A percentile compares a stretch with the other conserved stretches of the same genome.
phyloP scores from a whole-genome alignment of 179 eudicot genomes.

The Carnegiea gigantea region DNA sequence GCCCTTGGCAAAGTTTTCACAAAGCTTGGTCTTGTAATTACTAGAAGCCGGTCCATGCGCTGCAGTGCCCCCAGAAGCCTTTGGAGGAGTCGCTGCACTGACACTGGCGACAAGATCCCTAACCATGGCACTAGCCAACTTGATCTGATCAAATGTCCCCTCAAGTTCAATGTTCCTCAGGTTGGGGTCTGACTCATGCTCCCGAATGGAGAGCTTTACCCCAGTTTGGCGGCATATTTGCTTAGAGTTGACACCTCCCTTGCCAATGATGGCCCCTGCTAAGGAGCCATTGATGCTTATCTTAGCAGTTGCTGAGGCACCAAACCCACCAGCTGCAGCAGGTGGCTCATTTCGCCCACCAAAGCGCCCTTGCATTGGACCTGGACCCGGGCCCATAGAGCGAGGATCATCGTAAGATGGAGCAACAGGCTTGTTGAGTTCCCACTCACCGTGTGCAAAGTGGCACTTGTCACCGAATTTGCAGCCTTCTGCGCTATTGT shows the following conservation, averaged over 20 bases:
- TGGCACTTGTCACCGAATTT: slow-evolving; percentile 57
- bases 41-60: slow-evolving; percentile 31
- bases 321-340: slow-evolving; percentile 38
- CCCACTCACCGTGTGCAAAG: slow-evolving; percentile 64
- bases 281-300: slow-evolving; percentile 49
- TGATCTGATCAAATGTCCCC: slow-evolving; percentile 62
- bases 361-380: slow-evolving; percentile 33
- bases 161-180: slow-evolving; percentile 57
- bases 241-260: slow-evolving; percentile 60
- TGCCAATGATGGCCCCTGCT: slow-evolving; percentile 57
- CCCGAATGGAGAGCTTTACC: slow-evolving; percentile 53
- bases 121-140: slow-evolving; percentile 57
- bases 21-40: slow-evolving; percentile 52
- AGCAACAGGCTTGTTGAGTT: slow-evolving; percentile 44
- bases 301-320: slow-evolving; percentile 56
- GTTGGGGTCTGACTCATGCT: slow-evolving; percentile 47
- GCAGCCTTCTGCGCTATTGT: slow-evolving; percentile 54
- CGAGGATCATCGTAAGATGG: slow-evolving; percentile 42
- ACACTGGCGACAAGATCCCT: slow-evolving; percentile 46
- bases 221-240: slow-evolving; percentile 57
- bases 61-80: slow-evolving; percentile 28
- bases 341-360: slow-evolving; percentile 32
- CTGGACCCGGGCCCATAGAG: slow-evolving; percentile 31
- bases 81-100: slow-evolving; percentile 31
- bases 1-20: slow-evolving; percentile 55